Percentiles rank a stretch among this genome's conserved stretches.
phyloP scores from a whole-genome alignment of 179 eudicot species.

The Spergularia azorica region DNA sequence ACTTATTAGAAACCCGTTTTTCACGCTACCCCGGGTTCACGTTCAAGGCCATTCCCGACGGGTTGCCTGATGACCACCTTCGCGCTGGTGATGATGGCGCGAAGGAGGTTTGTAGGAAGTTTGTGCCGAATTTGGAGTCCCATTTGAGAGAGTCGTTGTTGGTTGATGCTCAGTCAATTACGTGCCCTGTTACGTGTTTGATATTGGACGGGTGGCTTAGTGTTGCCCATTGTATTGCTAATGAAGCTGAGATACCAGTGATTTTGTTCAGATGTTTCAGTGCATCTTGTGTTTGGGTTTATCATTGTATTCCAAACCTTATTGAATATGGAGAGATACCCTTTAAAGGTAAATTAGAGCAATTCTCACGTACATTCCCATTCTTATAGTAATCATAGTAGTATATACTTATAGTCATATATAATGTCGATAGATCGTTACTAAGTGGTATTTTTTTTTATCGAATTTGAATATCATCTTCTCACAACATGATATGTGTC shows the following conservation, averaged over 20 bases:
- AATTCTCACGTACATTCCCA: background rate
- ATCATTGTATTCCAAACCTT: slow-evolving; percentile 32
- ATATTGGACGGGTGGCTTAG: slow-evolving; percentile 30
- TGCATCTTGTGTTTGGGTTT: slow-evolving; percentile 38
- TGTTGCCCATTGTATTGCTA: slow-evolving; percentile 31
- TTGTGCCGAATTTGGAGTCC: background rate
- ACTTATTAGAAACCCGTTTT: slow-evolving; percentile 37
- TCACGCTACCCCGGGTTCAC: slow-evolving; percentile 38
- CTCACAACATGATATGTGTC: too few species aligned
- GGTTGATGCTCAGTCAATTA: background rate
- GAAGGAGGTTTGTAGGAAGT: background rate
- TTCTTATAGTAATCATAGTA: too few species aligned
- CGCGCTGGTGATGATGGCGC: slow-evolving; percentile 16
- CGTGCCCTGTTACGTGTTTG: slow-evolving; percentile 27
- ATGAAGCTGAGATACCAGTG: slow-evolving; percentile 34
- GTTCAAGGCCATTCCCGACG: slow-evolving; percentile 39
- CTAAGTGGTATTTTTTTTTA: too few species aligned
- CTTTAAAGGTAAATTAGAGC: slow-evolving; percentile 27
- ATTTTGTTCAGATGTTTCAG: slow-evolving; percentile 33
- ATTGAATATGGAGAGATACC: slow-evolving; percentile 36
- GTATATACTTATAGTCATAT: too few species aligned
- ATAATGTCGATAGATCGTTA: too few species aligned
- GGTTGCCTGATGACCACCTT: slow-evolving; percentile 14
- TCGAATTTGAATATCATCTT: too few species aligned
- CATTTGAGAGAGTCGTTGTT: background rate